phyloP scores from a whole-genome alignment of 495 filamentous ascomycete species.

The Aspergillus sclerotioniger region DNA sequence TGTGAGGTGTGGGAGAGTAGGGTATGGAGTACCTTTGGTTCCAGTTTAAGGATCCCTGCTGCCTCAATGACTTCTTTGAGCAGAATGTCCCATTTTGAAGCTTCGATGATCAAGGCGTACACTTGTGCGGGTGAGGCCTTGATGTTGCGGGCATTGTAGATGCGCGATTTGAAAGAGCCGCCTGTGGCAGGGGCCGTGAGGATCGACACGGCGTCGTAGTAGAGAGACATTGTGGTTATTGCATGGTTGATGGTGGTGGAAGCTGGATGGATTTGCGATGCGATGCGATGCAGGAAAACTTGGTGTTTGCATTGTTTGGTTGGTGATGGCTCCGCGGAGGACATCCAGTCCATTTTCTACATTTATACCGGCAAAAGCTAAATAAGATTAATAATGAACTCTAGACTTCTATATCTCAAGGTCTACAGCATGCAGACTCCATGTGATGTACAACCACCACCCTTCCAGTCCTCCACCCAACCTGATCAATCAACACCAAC shows the following conservation, averaged over 20 bases:
- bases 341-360: too few relatives aligned
- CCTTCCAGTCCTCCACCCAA: too few relatives aligned
- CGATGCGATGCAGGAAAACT: slow-evolving; percentile 7
- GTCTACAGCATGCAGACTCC: too few relatives aligned
- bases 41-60: slow-evolving; percentile 64
- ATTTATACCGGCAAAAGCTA: too few relatives aligned
- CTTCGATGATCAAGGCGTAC: slow-evolving; percentile 80
- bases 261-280: not conserved
- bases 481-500: too few relatives aligned
- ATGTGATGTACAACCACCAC: not conserved
- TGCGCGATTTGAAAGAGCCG: slow-evolving; percentile 77
- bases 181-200: slow-evolving; percentile 59
- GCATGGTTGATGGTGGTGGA: not conserved
- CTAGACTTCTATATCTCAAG: too few relatives aligned
- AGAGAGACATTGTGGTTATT: slow-evolving; percentile 73
- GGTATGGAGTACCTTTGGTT: slow-evolving; percentile 89
- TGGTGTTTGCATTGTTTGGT: slow-evolving; percentile 33
- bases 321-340: not conserved
- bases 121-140: slow-evolving; percentile 79
- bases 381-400: too few relatives aligned
- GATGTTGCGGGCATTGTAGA: slow-evolving; percentile 63
- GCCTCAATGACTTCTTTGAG: slow-evolving; percentile 83
- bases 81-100: slow-evolving; percentile 84
- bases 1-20: not conserved
- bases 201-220: slow-evolving; percentile 81